Conservation (phyloP, 495 filamentous ascomycete species). For the Emericellopsis terricola region DNA sequence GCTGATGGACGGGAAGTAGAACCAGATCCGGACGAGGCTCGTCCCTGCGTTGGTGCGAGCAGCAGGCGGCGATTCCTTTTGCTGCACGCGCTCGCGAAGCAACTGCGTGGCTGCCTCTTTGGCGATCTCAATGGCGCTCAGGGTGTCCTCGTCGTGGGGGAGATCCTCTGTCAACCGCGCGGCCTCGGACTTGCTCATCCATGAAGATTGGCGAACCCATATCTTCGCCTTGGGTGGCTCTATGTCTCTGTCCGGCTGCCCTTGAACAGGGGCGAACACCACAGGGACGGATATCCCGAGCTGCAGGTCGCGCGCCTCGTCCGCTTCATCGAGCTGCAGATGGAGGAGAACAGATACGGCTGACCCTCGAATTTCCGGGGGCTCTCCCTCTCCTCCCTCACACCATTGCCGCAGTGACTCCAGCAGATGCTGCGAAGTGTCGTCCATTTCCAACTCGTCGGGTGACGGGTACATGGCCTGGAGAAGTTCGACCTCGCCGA, state of each 20-base stretch:
- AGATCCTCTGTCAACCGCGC: background rate
- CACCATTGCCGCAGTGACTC: background rate
- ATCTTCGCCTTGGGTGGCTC: background rate
- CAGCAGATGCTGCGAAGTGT: background rate
- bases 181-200: constrained; percentile 1
- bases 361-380: background rate
- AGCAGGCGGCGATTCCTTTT: background rate
- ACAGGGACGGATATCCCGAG: background rate
- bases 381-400: background rate
- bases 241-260: no score
- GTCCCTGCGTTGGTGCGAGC: background rate
- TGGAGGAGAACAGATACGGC: background rate
- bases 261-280: background rate
- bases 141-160: background rate
- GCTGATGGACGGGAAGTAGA: constrained; percentile 3
- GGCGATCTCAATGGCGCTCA: background rate
- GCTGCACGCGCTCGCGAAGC: background rate
- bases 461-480: constrained; percentile 32
- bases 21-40: background rate
- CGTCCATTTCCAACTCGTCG: constrained; percentile 17
- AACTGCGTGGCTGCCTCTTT: background rate
- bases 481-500: constrained; percentile 25
- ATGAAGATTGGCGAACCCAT: background rate
- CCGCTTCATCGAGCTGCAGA: background rate
- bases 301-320: background rate